Evolutionary conservation across 2,329 filamentous ascomycete species (phyloP).

Genomic region (Ceratocystis lukuohia): DNA sequence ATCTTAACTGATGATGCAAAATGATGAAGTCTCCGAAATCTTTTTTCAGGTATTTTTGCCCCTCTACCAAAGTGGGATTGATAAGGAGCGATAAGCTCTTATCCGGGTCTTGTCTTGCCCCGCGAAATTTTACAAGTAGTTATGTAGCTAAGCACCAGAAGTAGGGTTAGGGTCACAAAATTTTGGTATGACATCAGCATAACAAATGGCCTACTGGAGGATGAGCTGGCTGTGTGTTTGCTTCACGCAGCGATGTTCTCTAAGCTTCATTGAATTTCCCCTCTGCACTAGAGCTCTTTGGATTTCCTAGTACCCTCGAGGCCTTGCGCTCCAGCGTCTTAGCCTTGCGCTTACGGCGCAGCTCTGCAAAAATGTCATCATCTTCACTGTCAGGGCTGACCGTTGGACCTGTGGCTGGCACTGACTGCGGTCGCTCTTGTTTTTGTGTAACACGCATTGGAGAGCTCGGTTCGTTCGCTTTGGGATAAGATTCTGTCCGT

Average conservation of each 20-base stretch:
- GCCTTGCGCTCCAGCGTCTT: neutral
- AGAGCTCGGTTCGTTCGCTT: neutral
- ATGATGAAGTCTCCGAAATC: constrained; percentile 14
- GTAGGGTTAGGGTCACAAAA: constrained; percentile 4
- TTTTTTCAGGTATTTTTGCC: constrained; percentile 13
- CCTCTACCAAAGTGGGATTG: constrained; percentile 13
- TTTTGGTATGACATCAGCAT: neutral
- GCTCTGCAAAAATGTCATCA: constrained; percentile 8
- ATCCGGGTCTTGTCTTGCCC: constrained; percentile 13
- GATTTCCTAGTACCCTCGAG: too few species aligned
- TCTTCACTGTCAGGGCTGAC: constrained; percentile 4
- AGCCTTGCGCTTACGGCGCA: constrained; percentile 10
- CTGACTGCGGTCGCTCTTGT: neutral
- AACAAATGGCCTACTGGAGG: too few species aligned
- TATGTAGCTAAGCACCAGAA: neutral
- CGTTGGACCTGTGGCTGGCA: neutral
- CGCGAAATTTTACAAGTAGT: neutral
- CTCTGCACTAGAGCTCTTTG: neutral
- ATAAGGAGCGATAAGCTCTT: constrained; percentile 18
- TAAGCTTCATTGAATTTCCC: too few species aligned
- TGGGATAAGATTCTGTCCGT: constrained; percentile 34
- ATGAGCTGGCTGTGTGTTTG: too few species aligned
- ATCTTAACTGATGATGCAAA: constrained; percentile 12
- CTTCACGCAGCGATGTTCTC: too few species aligned
- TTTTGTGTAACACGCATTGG: neutral